These are phyloP conservation scores for Coix lacrymajobi DNA, from an alignment of 176 grass and related monocot species.

Conservation along the genomic window DNA sequence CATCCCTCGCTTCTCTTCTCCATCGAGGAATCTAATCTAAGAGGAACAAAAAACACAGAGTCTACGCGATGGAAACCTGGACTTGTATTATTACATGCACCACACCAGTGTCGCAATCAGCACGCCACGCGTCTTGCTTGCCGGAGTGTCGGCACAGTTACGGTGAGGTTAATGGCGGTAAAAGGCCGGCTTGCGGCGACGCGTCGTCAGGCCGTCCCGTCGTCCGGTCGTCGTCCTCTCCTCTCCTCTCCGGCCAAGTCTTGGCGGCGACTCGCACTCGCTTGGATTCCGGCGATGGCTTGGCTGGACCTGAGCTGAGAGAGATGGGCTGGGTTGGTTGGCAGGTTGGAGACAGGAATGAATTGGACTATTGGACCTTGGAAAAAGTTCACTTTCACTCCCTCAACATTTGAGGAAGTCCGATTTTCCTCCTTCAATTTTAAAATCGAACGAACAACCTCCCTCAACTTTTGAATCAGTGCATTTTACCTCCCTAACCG, in stretches of 20 bases:
- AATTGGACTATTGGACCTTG: not conserved
- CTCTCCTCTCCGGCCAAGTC: not conserved
- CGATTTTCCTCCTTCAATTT: too few relatives aligned
- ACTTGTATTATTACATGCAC: not conserved
- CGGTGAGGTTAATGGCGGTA: not conserved
- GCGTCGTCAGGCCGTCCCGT: too few relatives aligned
- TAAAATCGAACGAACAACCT: too few relatives aligned
- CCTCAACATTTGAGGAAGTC: too few relatives aligned
- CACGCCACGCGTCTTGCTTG: not conserved
- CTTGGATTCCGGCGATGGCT: not conserved
- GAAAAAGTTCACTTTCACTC: too few relatives aligned
- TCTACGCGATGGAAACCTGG: not conserved
- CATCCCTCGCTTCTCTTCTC: not conserved
- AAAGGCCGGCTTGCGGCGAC: not conserved
- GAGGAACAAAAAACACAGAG: not conserved
- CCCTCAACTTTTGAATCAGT: too few relatives aligned
- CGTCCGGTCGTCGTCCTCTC: too few relatives aligned
- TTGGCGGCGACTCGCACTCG: not conserved
- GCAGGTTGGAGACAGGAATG: slow-evolving; percentile 20
- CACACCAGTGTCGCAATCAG: not conserved
- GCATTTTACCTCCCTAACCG: too few relatives aligned
- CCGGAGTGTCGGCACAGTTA: not conserved
- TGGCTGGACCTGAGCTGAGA: not conserved
- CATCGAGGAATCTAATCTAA: not conserved
- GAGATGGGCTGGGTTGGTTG: not conserved